These are phyloP conservation scores for Kregervanrija pseudodelftensis DNA, from an alignment of 805 yeast species.

Conservation along the genomic window DNA sequence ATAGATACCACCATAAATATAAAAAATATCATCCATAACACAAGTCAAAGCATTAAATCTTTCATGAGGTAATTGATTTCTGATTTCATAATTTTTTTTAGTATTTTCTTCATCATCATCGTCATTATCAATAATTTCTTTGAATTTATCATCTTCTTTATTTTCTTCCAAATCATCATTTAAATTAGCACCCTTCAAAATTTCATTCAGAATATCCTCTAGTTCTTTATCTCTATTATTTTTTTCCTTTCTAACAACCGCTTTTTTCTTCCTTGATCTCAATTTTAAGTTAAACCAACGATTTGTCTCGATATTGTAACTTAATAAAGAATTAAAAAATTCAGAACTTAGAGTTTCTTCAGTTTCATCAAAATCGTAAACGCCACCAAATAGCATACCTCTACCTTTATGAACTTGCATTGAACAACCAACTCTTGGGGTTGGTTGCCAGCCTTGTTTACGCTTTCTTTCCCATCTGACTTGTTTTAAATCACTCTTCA, in stretches of 20 bases:
- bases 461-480: constrained; percentile 85
- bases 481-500: constrained; percentile 74
- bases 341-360: constrained; percentile 84
- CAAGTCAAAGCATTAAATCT: constrained; percentile 82
- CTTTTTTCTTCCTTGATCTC: constrained; percentile 53
- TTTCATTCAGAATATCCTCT: constrained; percentile 71
- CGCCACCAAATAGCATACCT: constrained; percentile 93
- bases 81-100: constrained; percentile 40
- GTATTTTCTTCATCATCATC: constrained; percentile 32
- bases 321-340: constrained; percentile 72
- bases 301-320: constrained; percentile 79
- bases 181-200: constrained; percentile 66
- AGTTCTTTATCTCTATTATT: constrained; percentile 68
- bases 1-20: constrained; percentile 85
- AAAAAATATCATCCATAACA: constrained; percentile 76
- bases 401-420: constrained; percentile 85
- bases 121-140: constrained; percentile 27
- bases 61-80: constrained; percentile 71
- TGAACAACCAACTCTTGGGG: constrained; percentile 92
- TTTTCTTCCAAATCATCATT: constrained; percentile 35
- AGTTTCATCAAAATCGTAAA: constrained; percentile 89
- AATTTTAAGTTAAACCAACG: constrained; percentile 77
- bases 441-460: constrained; percentile 84
- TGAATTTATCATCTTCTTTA: not conserved
- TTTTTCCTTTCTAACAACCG: constrained; percentile 33